Conservation (phyloP, 2,329 filamentous ascomycete species). For the Hirsutella rhossiliensis region DNA sequence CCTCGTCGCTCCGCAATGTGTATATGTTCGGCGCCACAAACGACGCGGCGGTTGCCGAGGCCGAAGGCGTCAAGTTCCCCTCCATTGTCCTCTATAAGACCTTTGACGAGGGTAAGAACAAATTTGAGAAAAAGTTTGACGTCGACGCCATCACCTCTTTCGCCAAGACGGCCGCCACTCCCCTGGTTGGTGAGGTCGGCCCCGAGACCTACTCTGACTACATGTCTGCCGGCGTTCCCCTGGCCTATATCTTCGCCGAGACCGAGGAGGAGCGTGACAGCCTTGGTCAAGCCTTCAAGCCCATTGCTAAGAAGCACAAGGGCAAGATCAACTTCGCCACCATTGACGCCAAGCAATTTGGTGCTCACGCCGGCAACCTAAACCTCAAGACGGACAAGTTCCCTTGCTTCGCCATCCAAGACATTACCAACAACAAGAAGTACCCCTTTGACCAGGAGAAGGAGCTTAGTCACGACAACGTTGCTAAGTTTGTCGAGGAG, state of each 20-base stretch:
- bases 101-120: conserved; percentile 91
- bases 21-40: conserved; percentile 86
- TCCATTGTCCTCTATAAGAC: conserved; percentile 91
- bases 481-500: conserved; percentile 75
- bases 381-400: conserved; percentile 94
- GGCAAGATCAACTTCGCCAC: conserved; percentile 95
- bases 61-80: conserved; percentile 79
- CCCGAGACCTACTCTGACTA: conserved; percentile 94
- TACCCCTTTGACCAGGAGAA: conserved; percentile 83
- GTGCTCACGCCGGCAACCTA: conserved; percentile 89
- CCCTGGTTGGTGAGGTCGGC: conserved; percentile 88
- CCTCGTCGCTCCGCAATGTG: conserved; percentile 70
- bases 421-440: conserved; percentile 91
- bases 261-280: conserved; percentile 76
- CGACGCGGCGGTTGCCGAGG: conserved; percentile 75
- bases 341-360: conserved; percentile 89
- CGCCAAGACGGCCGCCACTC: conserved; percentile 73
- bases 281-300: conserved; percentile 66
- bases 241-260: conserved; percentile 97
- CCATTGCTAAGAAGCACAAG: conserved; percentile 82
- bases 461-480: conserved; percentile 58
- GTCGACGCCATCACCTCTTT: conserved; percentile 70
- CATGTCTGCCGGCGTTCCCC: conserved; percentile 83
- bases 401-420: conserved; percentile 96
- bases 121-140: conserved; percentile 69